A percentile compares a stretch with the other conserved stretches of the same genome.
Evolutionary conservation across 257 asterid genomes (phyloP).

Genomic region (Buddleja alternifolia): DNA sequence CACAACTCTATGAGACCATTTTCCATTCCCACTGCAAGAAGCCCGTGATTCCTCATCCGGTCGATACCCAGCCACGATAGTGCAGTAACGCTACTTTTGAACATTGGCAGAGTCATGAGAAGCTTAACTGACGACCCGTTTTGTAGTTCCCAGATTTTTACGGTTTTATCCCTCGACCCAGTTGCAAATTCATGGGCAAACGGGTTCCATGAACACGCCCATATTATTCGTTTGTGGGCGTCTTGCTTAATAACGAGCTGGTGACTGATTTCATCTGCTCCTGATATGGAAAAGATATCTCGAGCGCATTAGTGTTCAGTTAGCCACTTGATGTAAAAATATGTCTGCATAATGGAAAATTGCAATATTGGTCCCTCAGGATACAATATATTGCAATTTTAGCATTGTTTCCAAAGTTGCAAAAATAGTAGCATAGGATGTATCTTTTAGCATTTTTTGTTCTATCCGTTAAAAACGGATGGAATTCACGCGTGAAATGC

Average conservation of each 20-base stretch:
- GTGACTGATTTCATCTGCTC: constrained; percentile 55
- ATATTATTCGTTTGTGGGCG: constrained; percentile 91
- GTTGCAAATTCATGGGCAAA: constrained; percentile 85
- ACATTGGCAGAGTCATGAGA: constrained; percentile 63
- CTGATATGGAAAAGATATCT: constrained; percentile 39
- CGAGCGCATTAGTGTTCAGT: background rate
- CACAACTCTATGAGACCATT: constrained; percentile 79
- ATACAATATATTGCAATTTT: background rate
- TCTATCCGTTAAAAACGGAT: no score
- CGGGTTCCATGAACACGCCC: constrained; percentile 98
- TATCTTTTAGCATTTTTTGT: no score
- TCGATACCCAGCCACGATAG: constrained; percentile 76
- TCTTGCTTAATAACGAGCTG: constrained; percentile 69
- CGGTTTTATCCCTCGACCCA: constrained; percentile 90
- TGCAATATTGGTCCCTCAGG: no score
- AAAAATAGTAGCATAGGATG: no score
- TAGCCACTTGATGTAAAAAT: no score
- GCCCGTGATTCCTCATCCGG: constrained; percentile 51
- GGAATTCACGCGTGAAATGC: no score
- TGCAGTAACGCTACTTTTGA: constrained; percentile 79
- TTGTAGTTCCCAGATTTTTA: constrained; percentile 77
- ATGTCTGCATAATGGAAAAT: no score
- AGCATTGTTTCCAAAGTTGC: no score
- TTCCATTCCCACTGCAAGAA: constrained; percentile 93
- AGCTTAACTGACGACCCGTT: constrained; percentile 60